Evolutionary conservation across 163 green algal species (phyloP).

Genomic region (Prototheca cutis): DNA sequence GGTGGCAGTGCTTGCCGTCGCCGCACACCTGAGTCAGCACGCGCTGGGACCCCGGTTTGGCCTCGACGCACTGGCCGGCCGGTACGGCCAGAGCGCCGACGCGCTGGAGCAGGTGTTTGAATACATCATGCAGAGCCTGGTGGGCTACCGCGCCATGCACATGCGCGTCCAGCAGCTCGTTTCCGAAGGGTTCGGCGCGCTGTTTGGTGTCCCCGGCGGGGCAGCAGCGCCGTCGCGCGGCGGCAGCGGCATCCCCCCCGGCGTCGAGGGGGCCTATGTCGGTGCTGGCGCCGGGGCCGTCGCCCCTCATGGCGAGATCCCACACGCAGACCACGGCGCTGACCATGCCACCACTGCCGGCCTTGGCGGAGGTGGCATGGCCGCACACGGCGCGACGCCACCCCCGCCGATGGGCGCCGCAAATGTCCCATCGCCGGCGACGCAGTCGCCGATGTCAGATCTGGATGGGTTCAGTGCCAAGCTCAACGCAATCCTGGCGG

Average conservation of each 20-base stretch:
- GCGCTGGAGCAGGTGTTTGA: slow-evolving; percentile 63
- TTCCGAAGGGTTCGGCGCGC: too few relatives aligned
- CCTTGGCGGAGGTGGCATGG: too few relatives aligned
- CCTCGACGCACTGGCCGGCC: slow-evolving; percentile 28
- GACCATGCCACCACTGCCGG: too few relatives aligned
- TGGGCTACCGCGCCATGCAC: slow-evolving; percentile 60
- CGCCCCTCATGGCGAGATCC: not conserved
- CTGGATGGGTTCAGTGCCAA: slow-evolving; percentile 48
- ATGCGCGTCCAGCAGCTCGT: slow-evolving; percentile 40
- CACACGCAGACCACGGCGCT: not conserved
- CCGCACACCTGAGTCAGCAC: slow-evolving; percentile 50
- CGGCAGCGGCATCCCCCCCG: slow-evolving; percentile 4
- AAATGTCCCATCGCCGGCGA: not conserved
- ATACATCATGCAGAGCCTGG: slow-evolving; percentile 69
- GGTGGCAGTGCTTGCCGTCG: slow-evolving; percentile 60
- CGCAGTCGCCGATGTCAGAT: slow-evolving; percentile 18
- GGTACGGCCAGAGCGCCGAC: slow-evolving; percentile 52
- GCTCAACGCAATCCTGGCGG: slow-evolving; percentile 34
- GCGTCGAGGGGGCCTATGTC: slow-evolving; percentile 1
- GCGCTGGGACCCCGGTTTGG: slow-evolving; percentile 43
- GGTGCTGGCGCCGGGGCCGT: not conserved
- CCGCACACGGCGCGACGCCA: too few relatives aligned
- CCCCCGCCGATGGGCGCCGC: not conserved
- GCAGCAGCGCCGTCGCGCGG: too few relatives aligned
- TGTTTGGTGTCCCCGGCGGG: too few relatives aligned